phyloP scores from a whole-genome alignment of 2,329 filamentous ascomycete species.

The Neonectria coccinea region DNA sequence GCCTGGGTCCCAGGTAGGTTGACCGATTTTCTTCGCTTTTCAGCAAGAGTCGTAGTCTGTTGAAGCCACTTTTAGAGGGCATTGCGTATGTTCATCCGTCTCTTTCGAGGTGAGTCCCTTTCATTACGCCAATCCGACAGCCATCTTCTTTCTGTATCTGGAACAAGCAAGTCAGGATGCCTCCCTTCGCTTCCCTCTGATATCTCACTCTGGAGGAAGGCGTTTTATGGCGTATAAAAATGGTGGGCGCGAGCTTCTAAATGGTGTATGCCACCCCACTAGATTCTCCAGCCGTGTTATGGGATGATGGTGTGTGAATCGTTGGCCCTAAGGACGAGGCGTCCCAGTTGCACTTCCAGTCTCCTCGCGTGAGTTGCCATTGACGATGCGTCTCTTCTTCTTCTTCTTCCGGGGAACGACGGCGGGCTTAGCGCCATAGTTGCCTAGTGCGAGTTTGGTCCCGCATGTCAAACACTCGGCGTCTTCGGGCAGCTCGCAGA shows the following conservation, averaged over 20 bases:
- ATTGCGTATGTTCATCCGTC: neutral
- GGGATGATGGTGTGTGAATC: neutral
- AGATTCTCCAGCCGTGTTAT: neutral
- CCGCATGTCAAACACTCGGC: conserved; percentile 86
- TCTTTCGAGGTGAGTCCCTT: conserved; percentile 3
- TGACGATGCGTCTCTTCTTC: conserved; percentile 76
- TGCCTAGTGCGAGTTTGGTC: conserved; percentile 79
- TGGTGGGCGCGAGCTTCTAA: neutral
- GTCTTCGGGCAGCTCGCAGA: conserved; percentile 74
- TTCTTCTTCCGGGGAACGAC: conserved; percentile 79
- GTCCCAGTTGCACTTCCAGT: conserved; percentile 72
- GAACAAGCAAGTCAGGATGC: neutral
- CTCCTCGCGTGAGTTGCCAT: conserved; percentile 65
- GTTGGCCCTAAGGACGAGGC: conserved; percentile 56
- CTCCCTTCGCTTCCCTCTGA: neutral
- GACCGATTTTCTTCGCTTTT: neutral
- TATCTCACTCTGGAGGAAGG: neutral
- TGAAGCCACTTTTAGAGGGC: neutral
- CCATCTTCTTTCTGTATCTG: neutral
- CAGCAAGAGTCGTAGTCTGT: neutral
- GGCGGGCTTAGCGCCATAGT: conserved; percentile 81
- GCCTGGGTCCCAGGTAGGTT: neutral
- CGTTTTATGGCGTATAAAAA: too few species aligned
- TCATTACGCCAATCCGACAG: neutral
- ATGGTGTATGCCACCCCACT: neutral